Evolutionary conservation across 192 early-diverging fungal species (phyloP).

Genomic region (Entomortierella beljakovae): DNA sequence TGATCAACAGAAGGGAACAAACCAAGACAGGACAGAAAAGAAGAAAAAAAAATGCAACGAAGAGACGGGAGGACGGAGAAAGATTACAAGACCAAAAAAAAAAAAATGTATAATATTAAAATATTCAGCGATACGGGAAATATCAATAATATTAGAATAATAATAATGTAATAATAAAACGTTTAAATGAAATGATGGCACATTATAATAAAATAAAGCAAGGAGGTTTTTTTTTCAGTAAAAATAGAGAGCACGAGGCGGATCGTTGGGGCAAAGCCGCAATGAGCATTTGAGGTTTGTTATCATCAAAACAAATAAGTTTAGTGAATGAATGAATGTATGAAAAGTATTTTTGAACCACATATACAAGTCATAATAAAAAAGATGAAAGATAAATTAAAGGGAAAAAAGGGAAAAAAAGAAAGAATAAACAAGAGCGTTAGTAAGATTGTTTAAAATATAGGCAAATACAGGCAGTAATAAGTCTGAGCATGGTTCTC

Average conservation of each 20-base stretch:
- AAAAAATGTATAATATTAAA: neutral
- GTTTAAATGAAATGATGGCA: neutral
- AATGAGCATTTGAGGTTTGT: too few species aligned
- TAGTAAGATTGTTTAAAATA: too few species aligned
- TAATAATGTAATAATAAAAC: neutral
- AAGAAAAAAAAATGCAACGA: neutral
- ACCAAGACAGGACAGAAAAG: neutral
- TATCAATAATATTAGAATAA: too few species aligned
- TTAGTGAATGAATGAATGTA: neutral
- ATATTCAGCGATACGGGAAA: neutral
- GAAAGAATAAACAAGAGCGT: neutral
- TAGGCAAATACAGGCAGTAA: too few species aligned
- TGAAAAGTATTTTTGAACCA: too few species aligned
- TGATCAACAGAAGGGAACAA: neutral
- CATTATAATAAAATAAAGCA: neutral
- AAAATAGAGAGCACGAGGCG: conserved; percentile 16
- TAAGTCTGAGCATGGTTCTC: too few species aligned
- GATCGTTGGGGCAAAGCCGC: too few species aligned
- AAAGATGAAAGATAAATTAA: neutral
- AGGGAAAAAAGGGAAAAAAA: neutral
- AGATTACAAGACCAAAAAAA: neutral
- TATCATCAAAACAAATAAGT: neutral
- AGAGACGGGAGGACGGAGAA: neutral
- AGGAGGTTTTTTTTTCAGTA: conserved; percentile 4
- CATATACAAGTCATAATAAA: too few species aligned